Base-by-base conservation (phyloP, 495 filamentous ascomycete species). In the Hyphodiscus hymeniophilus region DNA sequence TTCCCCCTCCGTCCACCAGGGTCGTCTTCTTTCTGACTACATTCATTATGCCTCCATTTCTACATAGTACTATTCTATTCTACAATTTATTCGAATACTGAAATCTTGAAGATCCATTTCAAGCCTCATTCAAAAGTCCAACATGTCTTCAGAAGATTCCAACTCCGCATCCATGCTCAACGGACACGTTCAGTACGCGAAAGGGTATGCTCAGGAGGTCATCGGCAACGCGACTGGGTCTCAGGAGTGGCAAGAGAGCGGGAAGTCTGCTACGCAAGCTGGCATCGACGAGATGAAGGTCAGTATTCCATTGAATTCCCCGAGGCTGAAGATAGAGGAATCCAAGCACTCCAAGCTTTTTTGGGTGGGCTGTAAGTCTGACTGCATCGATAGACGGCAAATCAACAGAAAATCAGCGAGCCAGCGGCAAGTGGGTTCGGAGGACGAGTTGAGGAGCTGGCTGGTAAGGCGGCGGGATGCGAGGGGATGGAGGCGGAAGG, bases 401-500 rank as follows among this genome's bases (percentile, higher is more conserved):
- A 45, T n/a, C n/a, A 20, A 21, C 13, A 42, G 15, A 54, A 42
- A 34, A 47, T 16, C 0, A 7, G 7, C 12, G 38, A 50, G 32
- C 55, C 47, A 17, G 33, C 38, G 1, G 31, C 50, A 0, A 50
- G 42, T 35, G 50, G 43, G 10, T 33, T 51, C 18, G 44, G 39
- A 6, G 54, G 55, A 17, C 41, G 21, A 32, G 47, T 54, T 3
- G 50, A 58, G 46, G 55, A 58, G 38, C 10, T 58, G 24, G 47
- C 47, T 8, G 55, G 55, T 0, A 58, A 48, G 31, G 46, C 42
- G 17, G 45, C 42, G 12, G 55, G 47, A 1, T 58, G 47, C 30
- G 48, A 48, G 43, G 55, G 55, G 3, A 58, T 62, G 54, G 47
- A 50, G 32, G 56, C 42, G 47, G 60, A 55, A 49, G 52, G 54